phyloP scores from a whole-genome alignment of 176 grass and related monocot genomes.

The Triticum dicoccoides region DNA sequence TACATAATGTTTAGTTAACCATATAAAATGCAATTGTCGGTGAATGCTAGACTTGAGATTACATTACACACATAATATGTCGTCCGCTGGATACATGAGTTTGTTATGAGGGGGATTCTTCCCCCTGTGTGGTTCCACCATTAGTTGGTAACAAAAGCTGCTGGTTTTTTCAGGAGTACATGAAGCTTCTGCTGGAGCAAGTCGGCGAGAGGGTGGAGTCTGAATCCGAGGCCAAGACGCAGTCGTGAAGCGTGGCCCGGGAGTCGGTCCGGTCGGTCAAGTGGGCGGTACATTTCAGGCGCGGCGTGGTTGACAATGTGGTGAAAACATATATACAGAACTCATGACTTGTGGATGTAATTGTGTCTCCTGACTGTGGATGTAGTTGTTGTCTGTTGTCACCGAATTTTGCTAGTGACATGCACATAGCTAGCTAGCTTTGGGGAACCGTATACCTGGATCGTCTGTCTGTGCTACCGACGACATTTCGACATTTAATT shows the following conservation, averaged over 20 bases:
- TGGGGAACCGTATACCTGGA: no score
- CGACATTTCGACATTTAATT: no score
- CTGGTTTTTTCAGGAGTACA: slow-evolving; percentile 19
- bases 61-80: neutral
- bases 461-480: no score
- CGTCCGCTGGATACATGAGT: neutral
- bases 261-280: no score
- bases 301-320: no score
- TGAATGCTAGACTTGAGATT: neutral
- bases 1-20: neutral
- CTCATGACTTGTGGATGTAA: no score
- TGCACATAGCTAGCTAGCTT: no score
- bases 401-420: no score
- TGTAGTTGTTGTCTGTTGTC: no score
- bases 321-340: no score
- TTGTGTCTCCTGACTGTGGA: no score
- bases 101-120: neutral
- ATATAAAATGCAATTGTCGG: neutral
- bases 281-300: no score
- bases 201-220: slow-evolving; percentile 37
- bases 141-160: neutral
- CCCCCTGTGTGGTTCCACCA: neutral
- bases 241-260: neutral
- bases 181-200: slow-evolving; percentile 36
- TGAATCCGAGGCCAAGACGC: neutral